Conservation (phyloP, 441 rosid species). For the Syzygium malaccense region DNA sequence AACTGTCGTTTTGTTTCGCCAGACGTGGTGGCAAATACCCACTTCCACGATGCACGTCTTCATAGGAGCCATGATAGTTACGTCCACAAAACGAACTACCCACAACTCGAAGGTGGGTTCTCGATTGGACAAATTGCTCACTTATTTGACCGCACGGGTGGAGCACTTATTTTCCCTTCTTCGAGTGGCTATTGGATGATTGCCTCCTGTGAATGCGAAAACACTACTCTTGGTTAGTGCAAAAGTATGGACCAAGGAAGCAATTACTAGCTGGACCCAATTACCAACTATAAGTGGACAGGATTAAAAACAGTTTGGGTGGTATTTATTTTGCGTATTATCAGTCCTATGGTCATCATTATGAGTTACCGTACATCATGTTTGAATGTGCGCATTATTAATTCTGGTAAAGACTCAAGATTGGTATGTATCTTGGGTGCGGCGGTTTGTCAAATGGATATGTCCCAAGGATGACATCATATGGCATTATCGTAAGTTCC, state of each 20-base stretch:
- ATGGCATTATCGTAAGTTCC: too few species aligned
- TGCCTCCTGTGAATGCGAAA: not conserved
- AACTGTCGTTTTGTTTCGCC: not conserved
- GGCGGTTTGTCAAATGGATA: not conserved
- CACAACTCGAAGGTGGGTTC: not conserved
- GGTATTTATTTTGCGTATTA: not conserved
- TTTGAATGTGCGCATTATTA: not conserved
- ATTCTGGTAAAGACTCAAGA: accelerated
- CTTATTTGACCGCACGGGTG: not conserved
- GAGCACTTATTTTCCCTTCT: not conserved
- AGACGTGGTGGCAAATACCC: not conserved
- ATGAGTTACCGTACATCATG: not conserved
- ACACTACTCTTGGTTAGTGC: not conserved
- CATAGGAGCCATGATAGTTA: not conserved
- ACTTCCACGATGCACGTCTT: not conserved
- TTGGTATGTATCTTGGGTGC: not conserved
- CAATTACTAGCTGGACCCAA: not conserved
- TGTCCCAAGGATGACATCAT: not conserved
- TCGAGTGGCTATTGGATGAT: not conserved
- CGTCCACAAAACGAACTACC: not conserved
- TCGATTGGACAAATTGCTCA: not conserved
- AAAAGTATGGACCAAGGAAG: not conserved
- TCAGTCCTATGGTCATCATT: not conserved
- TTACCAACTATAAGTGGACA: not conserved
- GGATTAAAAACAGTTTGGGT: not conserved